These are phyloP conservation scores for Cochliopodium minus DNA, from an alignment of 208 protist genomes.

Conservation along the genomic window DNA sequence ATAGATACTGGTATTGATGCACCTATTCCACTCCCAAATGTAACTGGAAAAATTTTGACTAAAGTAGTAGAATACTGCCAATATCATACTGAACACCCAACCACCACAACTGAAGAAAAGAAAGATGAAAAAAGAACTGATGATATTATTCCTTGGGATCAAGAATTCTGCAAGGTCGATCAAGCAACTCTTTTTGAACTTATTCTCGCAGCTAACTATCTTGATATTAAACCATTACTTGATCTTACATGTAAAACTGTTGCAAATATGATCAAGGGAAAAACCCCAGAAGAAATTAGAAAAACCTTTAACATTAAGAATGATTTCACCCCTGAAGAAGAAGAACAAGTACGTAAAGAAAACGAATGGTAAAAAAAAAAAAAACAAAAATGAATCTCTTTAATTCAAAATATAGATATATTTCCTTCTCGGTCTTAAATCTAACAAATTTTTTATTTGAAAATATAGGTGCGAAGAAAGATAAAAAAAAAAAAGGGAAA, in stretches of 20 bases:
- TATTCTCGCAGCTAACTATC: conserved; percentile 20
- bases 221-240: conserved; percentile 24
- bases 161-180: not conserved
- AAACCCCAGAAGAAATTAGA: conserved; percentile 33
- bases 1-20: no score
- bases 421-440: no score
- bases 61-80: conserved; percentile 76
- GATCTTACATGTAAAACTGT: conserved; percentile 22
- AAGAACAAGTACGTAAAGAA: conserved; percentile 25
- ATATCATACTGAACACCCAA: conserved; percentile 58
- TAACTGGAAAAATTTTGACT: conserved; percentile 53
- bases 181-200: not conserved
- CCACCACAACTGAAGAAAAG: no score
- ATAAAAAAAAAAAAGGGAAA: no score
- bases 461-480: no score
- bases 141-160: no score
- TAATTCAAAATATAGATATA: no score
- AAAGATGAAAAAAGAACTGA: no score
- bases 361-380: no score
- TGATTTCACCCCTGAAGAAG: conserved; percentile 36
- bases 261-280: conserved; percentile 26
- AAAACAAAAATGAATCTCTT: no score
- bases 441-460: no score
- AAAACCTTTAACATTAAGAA: conserved; percentile 31
- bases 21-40: conserved; percentile 69